Evolutionary conservation across 352 stramenopile species (phyloP).

Genomic region (Phytophthora megakarya): DNA sequence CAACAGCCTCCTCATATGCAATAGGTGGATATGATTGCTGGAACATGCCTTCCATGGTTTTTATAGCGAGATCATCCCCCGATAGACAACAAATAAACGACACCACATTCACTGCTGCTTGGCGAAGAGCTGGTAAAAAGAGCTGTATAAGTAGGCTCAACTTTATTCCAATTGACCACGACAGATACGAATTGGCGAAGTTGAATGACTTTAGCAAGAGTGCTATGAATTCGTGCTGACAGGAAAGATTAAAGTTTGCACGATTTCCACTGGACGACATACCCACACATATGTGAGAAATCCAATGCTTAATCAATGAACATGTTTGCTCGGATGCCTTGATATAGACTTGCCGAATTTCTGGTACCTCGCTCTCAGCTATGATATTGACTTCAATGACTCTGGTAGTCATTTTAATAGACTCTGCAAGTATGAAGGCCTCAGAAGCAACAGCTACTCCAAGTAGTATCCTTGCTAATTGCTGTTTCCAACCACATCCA

Average conservation of each 20-base stretch:
- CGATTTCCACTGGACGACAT: neutral
- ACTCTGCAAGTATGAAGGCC: conserved; percentile 24
- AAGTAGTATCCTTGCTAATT: conserved; percentile 23
- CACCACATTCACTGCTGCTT: neutral
- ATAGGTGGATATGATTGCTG: conserved; percentile 14
- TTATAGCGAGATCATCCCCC: neutral
- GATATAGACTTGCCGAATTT: conserved; percentile 26
- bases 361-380: conserved; percentile 1
- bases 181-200: conserved; percentile 20
- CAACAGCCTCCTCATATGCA: conserved; percentile 20
- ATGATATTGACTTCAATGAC: conserved; percentile 1
- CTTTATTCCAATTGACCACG: conserved; percentile 32
- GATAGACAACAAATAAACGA: conserved; percentile 16
- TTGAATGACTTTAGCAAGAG: conserved; percentile 25
- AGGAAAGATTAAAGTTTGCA: conserved; percentile 25
- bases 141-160: conserved; percentile 31
- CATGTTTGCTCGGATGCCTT: conserved; percentile 32
- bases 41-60: neutral
- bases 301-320: conserved; percentile 31
- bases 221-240: conserved; percentile 31
- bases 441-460: conserved; percentile 22
- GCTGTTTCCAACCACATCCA: conserved; percentile 25
- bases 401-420: conserved; percentile 19
- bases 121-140: conserved; percentile 17
- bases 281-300: conserved; percentile 34